Conservation (phyloP, 495 filamentous ascomycete species). For the Aspergillus nanangensis region DNA sequence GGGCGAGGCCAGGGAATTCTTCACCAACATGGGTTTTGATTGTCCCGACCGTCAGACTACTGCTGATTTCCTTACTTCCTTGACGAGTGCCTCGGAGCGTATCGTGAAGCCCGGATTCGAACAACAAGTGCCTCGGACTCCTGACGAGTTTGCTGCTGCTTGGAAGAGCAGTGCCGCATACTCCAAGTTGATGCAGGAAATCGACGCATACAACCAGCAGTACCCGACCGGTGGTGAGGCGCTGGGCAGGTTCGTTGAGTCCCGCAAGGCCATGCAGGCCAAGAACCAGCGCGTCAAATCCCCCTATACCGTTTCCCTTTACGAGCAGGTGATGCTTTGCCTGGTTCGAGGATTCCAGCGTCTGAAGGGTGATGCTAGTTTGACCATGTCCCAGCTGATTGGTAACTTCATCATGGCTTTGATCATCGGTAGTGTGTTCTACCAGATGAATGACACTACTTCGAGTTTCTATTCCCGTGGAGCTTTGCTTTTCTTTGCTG, state of each 20-base stretch:
- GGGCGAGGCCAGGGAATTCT: conserved; percentile 59
- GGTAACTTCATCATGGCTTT: conserved; percentile 78
- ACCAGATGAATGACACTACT: conserved; percentile 61
- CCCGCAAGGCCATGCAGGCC: conserved; percentile 41
- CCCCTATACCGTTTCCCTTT: conserved; percentile 43
- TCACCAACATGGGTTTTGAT: conserved; percentile 58
- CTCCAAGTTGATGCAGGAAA: conserved; percentile 46
- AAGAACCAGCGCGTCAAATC: conserved; percentile 38
- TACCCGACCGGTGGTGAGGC: conserved; percentile 38
- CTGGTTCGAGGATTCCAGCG: conserved; percentile 50
- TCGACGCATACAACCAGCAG: conserved; percentile 47
- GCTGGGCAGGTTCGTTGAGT: conserved; percentile 33
- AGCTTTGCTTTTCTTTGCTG: conserved; percentile 87
- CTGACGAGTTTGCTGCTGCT: conserved; percentile 64
- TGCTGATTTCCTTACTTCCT: conserved; percentile 73
- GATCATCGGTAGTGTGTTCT: conserved; percentile 87
- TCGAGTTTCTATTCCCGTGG: conserved; percentile 77
- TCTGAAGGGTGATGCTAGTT: conserved; percentile 68
- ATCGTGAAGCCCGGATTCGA: conserved; percentile 62
- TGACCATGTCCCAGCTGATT: conserved; percentile 70
- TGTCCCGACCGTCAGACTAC: conserved; percentile 62
- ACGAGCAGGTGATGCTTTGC: conserved; percentile 47
- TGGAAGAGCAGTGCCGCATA: conserved; percentile 56
- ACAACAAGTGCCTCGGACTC: conserved; percentile 60
- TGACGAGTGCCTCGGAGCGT: conserved; percentile 65